Conservation (phyloP, 805 yeast genomes). For the Metschnikowia matae region DNA sequence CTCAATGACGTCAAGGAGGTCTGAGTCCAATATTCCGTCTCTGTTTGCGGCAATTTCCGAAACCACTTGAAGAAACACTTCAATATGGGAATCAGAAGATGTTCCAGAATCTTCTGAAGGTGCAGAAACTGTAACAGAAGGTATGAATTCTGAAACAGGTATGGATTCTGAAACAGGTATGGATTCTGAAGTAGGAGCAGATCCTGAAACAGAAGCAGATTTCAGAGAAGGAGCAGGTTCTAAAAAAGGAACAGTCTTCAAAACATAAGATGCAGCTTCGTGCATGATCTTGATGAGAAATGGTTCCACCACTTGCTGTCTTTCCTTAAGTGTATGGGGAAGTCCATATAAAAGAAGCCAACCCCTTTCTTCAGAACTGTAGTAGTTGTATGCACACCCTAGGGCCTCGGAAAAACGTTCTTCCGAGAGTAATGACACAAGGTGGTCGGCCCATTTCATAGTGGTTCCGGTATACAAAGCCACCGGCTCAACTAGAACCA, state of each 20-base stretch:
- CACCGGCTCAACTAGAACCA: constrained; percentile 17
- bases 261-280: constrained; percentile 22
- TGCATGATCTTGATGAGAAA: constrained; percentile 55
- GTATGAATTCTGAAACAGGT: too few relatives aligned
- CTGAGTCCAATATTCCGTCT: constrained; percentile 6
- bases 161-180: too few relatives aligned
- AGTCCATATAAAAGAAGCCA: constrained; percentile 54
- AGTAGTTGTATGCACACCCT: constrained; percentile 50
- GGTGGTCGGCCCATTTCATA: constrained; percentile 66
- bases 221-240: too few relatives aligned
- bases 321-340: constrained; percentile 40
- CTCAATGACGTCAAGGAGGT: constrained; percentile 17
- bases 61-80: constrained; percentile 17
- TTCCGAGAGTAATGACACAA: constrained; percentile 44
- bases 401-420: constrained; percentile 56
- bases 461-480: constrained; percentile 55
- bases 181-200: too few relatives aligned
- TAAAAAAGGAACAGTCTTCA: too few relatives aligned
- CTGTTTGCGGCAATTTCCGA: constrained; percentile 7
- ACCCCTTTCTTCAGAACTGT: constrained; percentile 38
- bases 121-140: too few relatives aligned
- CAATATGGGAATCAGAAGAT: background rate
- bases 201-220: too few relatives aligned
- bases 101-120: too few relatives aligned
- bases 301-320: constrained; percentile 49